Conservation (phyloP, 768 basidiomycete genomes). For the Leccinum olivaceopallidum region DNA sequence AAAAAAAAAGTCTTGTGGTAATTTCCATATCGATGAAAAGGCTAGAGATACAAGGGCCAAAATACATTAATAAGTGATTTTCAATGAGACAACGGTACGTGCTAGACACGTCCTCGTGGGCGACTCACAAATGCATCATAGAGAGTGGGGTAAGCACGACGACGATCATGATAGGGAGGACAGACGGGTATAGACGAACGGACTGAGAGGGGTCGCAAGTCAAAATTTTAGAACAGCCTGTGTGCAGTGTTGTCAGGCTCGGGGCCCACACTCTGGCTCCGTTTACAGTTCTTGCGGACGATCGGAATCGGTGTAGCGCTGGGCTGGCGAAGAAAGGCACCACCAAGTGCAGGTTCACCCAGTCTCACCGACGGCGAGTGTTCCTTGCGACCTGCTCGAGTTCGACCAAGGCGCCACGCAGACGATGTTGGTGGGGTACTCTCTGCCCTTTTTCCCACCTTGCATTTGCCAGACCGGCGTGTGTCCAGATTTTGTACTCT, state of each 20-base stretch:
- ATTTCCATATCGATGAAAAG: constrained; percentile 1
- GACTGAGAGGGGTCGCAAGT: background rate
- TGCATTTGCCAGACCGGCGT: background rate
- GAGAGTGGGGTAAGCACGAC: background rate
- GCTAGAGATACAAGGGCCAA: constrained; percentile 18
- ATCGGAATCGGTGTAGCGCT: constrained; percentile 28
- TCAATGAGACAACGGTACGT: constrained; percentile 1
- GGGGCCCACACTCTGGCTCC: constrained; percentile 32
- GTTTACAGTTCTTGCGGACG: constrained; percentile 17
- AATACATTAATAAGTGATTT: constrained; percentile 6
- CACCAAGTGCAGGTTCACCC: constrained; percentile 7
- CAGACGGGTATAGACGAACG: background rate
- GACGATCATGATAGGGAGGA: background rate
- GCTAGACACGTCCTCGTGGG: background rate
- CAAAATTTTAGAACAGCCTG: constrained; percentile 16
- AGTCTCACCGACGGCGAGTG: constrained; percentile 4
- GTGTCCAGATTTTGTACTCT: constrained; percentile 15
- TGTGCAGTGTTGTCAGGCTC: constrained; percentile 16
- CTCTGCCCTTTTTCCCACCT: constrained; percentile 27
- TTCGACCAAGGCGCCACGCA: constrained; percentile 18
- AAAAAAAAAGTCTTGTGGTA: background rate
- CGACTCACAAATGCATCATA: constrained; percentile 22
- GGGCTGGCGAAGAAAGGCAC: constrained; percentile 31
- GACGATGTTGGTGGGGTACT: constrained; percentile 31
- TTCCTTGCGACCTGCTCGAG: constrained; percentile 16